Percentiles rank a stretch among this genome's conserved stretches.
Conservation (phyloP, 2,329 filamentous ascomycete species). For the Clarireedia hainanense region DNA sequence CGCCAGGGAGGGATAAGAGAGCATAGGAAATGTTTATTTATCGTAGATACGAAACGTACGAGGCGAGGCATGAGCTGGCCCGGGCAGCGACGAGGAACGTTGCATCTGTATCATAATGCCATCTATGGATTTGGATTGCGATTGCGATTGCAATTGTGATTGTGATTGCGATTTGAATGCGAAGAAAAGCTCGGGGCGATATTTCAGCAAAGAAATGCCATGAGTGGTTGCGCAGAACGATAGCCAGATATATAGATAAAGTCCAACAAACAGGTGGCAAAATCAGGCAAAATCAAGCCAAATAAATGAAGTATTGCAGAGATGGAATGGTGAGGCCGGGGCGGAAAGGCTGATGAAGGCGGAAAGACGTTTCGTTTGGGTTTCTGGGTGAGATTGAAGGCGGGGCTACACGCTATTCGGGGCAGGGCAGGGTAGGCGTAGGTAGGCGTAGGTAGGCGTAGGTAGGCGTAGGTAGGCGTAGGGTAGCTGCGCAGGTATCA, state of each 20-base stretch:
- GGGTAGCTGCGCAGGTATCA: too few species aligned
- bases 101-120: conserved; percentile 31
- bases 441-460: too few species aligned
- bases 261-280: not conserved
- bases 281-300: not conserved
- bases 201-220: not conserved
- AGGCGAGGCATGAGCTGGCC: conserved; percentile 29
- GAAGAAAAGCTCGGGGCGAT: not conserved
- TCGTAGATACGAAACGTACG: conserved; percentile 23
- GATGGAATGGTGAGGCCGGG: not conserved
- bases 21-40: not conserved
- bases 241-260: not conserved
- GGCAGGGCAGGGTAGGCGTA: too few species aligned
- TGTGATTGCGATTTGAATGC: not conserved
- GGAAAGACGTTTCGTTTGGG: not conserved
- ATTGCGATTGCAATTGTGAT: not conserved
- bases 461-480: too few species aligned
- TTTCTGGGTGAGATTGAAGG: too few species aligned
- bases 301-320: not conserved
- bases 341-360: conserved; percentile 7
- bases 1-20: not conserved
- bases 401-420: too few species aligned
- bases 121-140: conserved; percentile 18
- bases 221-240: not conserved
- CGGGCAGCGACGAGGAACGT: conserved; percentile 30